Evolutionary conservation across 2,329 filamentous ascomycete species (phyloP), one percentile per base, ranked within the genome.

Genomic region (Aureobasidium sp.): DNA sequence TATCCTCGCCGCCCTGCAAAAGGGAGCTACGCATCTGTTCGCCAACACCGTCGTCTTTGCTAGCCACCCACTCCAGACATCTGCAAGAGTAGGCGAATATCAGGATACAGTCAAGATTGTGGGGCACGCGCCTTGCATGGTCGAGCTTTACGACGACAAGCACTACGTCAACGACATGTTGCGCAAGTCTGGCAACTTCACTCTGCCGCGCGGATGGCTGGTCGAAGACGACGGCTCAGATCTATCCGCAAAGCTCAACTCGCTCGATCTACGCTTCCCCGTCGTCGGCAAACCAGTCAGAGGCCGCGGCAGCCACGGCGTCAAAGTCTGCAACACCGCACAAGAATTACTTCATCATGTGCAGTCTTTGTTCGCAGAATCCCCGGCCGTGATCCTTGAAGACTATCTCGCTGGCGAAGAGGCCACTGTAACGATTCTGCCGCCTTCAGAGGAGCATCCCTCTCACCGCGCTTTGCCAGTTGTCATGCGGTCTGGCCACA

Each of bases 111-210:
- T 82, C 0, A 70, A 66, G 5, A 67, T 82, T 0, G 67, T 82
- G 5, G 78, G 79, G 2, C 79, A 82, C 59, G 76, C 78, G 0
- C 79, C 79, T 0, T 65, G 71, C 4, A 68, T 80, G 5, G 78
- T 81, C 0, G 77, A 83, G 56, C 70, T 71, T 4, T 82, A 78
- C 66, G 79, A 82, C 62, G 79, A 82, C 66, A 83, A 84, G 66
- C 71, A 76, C 20, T 75, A 74, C 45, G 74, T 82, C 12, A 82
- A 82, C 64, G 69, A 73, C 31, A 67, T 77, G 0, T 68, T 83
- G 1, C 73, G 76, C 0, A 61, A 65, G 2, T 49, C 70, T 1
- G 74, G 72, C 0, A 63, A 64, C 0, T 78, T 81, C 55, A 77
- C 73, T 0, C 64, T 81, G 58, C 78, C 76, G 0, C 66, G 64